Base-by-base conservation (phyloP, 164 flowering plant genomes). In the Magnolia sinica region DNA sequence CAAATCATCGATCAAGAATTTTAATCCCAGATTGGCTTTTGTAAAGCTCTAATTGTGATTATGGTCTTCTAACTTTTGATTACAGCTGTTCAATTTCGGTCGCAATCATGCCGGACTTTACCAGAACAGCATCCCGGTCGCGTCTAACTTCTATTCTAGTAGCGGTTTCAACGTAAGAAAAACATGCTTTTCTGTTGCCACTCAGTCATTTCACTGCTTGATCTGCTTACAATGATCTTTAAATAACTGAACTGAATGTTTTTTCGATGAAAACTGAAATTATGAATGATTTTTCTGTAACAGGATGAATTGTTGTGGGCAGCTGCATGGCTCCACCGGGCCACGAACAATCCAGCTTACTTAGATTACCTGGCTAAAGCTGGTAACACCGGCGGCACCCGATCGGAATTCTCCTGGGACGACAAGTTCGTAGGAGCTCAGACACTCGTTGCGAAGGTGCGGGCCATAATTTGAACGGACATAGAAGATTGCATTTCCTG, bases 271-370 rank as follows among this genome's bases (percentile, higher is more conserved):
- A 65, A 65, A 20, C 68, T 65, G 68, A 65, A 65, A 59, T 19
- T 37, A 3, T 9, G 23, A 45, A 18, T 22, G 64, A 37, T 37
- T 37, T 37, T 37, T 37, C 45, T 95, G 82, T 80, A 66, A 55
- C 74, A 95, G 99, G 99, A 95, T 76, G 98, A 95, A 80, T 83
- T 95, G 82, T 80, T 95, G 10, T 93, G 99, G 99, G 92, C 97
- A 20, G 90, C 91, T 8, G 86, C 87, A 66, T 90, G 91, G 91
- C 87, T 90, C 49, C 52, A 81, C 49, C 83, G 84, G 10, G 89
- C 89, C 1, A 88, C 89, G 3, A n/a, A 50, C 0, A 82, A 84
- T 0, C 10, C 68, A 52, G 6, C 50, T 2, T 88, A 86, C 79
- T 58, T 79, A 20, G 74, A 83, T 73, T 83, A 27, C 74, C 72